A percentile compares a stretch with the other conserved stretches of the same genome.
These are phyloP conservation scores for Globisporangium nagaii DNA, from an alignment of 352 stramenopile species.

Conservation along the genomic window DNA sequence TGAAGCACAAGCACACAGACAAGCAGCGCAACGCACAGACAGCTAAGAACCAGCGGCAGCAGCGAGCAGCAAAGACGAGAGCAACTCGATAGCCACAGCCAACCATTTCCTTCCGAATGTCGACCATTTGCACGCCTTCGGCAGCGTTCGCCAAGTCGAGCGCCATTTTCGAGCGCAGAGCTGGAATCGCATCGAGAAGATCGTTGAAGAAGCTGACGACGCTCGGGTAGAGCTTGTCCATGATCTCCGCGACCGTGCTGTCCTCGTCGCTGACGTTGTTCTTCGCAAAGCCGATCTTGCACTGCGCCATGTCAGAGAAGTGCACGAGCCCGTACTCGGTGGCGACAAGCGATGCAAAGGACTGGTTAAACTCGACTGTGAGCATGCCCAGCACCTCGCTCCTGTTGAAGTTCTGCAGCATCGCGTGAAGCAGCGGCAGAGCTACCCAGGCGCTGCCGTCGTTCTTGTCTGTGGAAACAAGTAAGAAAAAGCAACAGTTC, in stretches of 20 bases:
- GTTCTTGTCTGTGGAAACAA: slow-evolving; percentile 15
- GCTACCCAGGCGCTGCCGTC: slow-evolving; percentile 28
- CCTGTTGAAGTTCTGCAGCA: slow-evolving; percentile 18
- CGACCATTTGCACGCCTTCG: slow-evolving; percentile 2
- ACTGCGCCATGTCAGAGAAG: slow-evolving; percentile 23
- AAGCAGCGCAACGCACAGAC: no score
- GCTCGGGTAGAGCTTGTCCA: slow-evolving; percentile 19
- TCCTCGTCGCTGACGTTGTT: slow-evolving; percentile 19
- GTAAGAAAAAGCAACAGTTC: background rate
- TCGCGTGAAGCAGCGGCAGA: slow-evolving; percentile 19
- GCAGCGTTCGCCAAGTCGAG: slow-evolving; percentile 1
- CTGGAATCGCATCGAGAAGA: slow-evolving; percentile 12
- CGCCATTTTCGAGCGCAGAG: slow-evolving; percentile 15
- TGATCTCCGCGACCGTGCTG: slow-evolving; percentile 25
- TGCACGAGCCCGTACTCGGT: slow-evolving; percentile 29
- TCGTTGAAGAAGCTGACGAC: slow-evolving; percentile 12
- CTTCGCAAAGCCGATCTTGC: slow-evolving; percentile 20
- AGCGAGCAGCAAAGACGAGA: background rate
- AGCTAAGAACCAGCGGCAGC: background rate
- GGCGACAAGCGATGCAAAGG: slow-evolving; percentile 16
- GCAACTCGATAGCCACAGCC: background rate
- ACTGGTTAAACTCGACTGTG: slow-evolving; percentile 21
- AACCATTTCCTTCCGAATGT: slow-evolving; percentile 10
- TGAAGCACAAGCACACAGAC: background rate
- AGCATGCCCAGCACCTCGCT: slow-evolving; percentile 13